Evolutionary conservation across 148 eudicot genomes (phyloP).

Genomic region (Fagopyrum homotropicum): DNA sequence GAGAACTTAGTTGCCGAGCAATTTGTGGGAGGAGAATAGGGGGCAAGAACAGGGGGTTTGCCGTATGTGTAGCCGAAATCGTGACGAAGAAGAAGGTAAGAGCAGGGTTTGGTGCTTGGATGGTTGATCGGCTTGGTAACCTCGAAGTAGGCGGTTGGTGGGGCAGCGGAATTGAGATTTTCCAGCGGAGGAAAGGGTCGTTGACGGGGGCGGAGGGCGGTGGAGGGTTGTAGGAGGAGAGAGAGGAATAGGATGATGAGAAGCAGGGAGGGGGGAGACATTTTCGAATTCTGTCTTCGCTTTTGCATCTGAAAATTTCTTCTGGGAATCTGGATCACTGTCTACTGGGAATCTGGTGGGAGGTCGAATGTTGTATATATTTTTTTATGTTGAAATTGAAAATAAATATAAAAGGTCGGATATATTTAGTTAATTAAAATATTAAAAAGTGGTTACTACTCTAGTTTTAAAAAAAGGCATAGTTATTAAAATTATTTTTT

Average conservation of each 20-base stretch:
- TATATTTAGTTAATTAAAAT: no score
- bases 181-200: conserved; percentile 23
- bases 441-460: no score
- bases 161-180: conserved; percentile 10
- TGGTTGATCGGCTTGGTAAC: conserved; percentile 57
- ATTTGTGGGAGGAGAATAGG: conserved; percentile 56
- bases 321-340: background rate
- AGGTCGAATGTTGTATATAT: background rate
- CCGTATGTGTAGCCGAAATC: conserved; percentile 68
- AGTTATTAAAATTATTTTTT: no score
- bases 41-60: conserved; percentile 41
- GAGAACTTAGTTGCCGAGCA: conserved; percentile 39
- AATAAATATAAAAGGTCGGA: no score
- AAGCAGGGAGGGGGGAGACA: background rate
- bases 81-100: conserved; percentile 53
- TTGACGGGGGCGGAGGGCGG: conserved; percentile 18
- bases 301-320: background rate
- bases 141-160: conserved; percentile 53
- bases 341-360: background rate
- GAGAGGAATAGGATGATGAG: conserved; percentile 15
- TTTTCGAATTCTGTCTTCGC: background rate
- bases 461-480: no score
- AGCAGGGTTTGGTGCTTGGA: conserved; percentile 51
- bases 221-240: background rate
- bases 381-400: no score